Base-by-base conservation (phyloP, 2,329 filamentous ascomycete species). In the Colletotrichum scovillei region DNA sequence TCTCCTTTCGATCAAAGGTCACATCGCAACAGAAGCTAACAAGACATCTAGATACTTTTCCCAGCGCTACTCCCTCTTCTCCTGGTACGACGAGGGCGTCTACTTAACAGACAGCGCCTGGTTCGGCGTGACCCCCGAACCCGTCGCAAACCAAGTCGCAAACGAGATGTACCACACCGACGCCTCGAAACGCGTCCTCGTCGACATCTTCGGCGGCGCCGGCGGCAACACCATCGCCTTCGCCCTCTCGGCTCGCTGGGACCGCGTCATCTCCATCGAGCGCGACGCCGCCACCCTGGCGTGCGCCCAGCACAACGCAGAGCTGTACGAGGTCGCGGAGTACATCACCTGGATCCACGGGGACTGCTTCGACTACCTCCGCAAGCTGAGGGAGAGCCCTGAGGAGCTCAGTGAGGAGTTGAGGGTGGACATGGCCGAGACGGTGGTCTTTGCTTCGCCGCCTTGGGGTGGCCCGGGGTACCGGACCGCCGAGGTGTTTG, bases 141-240 rank as follows among this genome's bases (percentile, higher is more conserved):
- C 94, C 5, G 91, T 99, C 32, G 97, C 97, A 73, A 93, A 94
- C 72, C 91, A 92, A 83, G 94, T 97, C 66, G 94, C 95, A 19
- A 80, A 87, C 16, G 93, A 98, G 79, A 87, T 98, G 55, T 86
- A 88, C 19, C 84, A 87, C 70, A 86, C 87, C 57, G 85, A 88
- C 28, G 85, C 89, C 30, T 67, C 78, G 32, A 93, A 92, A 76
- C 90, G 86, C 11, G 89, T 92, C 46, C 85, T 99, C 49, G 91
- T 99, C 72, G 97, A 99, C 82, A 90, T 93, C 58, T 99, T 99
- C 83, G 94, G 92, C 32, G 97, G 97, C 56, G 95, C 94, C 0
- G 97, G 97, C 49, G 97, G 95, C 67, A 99, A 99, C 81, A 91
- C 93, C 28, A 98, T 99, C 77, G 95, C 95, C n/a, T 97, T 99